Evolutionary conservation across 1,284 basidiomycete species (phyloP).

Genomic region (Melampsora americana): DNA sequence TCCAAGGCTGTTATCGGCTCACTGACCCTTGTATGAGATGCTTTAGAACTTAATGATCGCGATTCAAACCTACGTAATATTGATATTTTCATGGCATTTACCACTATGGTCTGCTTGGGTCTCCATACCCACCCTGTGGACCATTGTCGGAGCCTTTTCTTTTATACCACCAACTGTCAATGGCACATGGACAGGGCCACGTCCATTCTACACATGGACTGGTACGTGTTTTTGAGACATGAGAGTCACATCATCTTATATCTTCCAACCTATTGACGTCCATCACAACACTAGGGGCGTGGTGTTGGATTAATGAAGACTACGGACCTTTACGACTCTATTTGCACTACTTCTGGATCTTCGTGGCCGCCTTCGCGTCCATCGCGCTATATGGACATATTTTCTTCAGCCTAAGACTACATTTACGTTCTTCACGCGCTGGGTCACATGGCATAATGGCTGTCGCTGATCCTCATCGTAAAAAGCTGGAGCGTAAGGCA

Average conservation of each 20-base stretch:
- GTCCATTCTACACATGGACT: constrained; percentile 39
- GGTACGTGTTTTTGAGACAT: constrained; percentile 8
- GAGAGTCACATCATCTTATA: no score
- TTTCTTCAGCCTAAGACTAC: constrained; percentile 24
- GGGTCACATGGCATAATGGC: background rate
- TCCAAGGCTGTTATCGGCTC: background rate
- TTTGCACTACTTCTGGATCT: constrained; percentile 41
- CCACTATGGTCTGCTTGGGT: constrained; percentile 30
- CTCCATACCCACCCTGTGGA: constrained; percentile 24
- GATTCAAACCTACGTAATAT: constrained; percentile 38
- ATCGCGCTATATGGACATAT: constrained; percentile 42
- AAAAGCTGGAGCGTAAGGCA: constrained; percentile 31
- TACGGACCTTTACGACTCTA: constrained; percentile 34
- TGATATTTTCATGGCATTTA: constrained; percentile 43
- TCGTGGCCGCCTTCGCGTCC: constrained; percentile 36
- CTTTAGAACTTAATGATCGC: constrained; percentile 40
- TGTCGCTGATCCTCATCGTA: constrained; percentile 9
- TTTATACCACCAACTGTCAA: constrained; percentile 28
- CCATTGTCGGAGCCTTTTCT: constrained; percentile 13
- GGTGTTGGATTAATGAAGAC: constrained; percentile 40
- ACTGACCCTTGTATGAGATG: background rate
- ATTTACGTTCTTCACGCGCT: constrained; percentile 19
- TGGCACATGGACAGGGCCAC: constrained; percentile 19
- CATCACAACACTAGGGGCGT: constrained; percentile 14
- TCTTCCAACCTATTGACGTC: no score